Evolutionary conservation across 805 yeast genomes (phyloP).

Genomic region (Helenozyma baotianmanensis): DNA sequence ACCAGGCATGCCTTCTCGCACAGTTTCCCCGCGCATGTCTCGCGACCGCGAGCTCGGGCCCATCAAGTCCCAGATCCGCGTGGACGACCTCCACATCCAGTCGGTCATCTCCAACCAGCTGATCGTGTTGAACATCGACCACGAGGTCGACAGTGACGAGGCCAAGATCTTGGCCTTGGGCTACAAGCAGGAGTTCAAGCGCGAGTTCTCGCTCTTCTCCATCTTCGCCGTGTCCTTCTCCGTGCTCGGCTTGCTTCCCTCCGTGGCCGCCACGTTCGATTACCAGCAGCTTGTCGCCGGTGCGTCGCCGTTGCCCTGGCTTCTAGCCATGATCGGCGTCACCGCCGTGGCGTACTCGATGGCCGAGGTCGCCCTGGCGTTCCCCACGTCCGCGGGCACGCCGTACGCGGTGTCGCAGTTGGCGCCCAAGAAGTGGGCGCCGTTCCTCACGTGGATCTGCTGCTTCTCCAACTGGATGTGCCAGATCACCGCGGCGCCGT

Average conservation of each 20-base stretch:
- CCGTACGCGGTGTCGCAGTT: constrained; percentile 64
- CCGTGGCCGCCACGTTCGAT: constrained; percentile 58
- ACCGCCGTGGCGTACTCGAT: constrained; percentile 55
- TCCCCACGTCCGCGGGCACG: constrained; percentile 66
- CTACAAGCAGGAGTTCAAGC: constrained; percentile 57
- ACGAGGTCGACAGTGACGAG: constrained; percentile 45
- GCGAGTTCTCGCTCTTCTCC: constrained; percentile 54
- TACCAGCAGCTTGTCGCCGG: constrained; percentile 61
- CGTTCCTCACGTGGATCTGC: constrained; percentile 56
- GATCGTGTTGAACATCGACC: constrained; percentile 43
- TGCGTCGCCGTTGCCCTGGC: constrained; percentile 57
- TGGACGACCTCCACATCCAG: constrained; percentile 33
- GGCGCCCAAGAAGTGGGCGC: constrained; percentile 51
- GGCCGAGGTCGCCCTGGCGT: constrained; percentile 63
- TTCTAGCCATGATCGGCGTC: constrained; percentile 52
- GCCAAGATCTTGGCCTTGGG: constrained; percentile 55
- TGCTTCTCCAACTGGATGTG: constrained; percentile 65
- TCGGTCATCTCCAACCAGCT: constrained; percentile 38
- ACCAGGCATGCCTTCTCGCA: no score
- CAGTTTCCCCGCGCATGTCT: no score
- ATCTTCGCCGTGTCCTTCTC: constrained; percentile 61
- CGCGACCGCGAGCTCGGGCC: constrained; percentile 12
- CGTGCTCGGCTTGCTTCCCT: constrained; percentile 61
- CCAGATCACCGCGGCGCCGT: constrained; percentile 59
- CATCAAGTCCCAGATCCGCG: constrained; percentile 22